Evolutionary conservation across 768 basidiomycete genomes (phyloP).

Genomic region (Lactarius vividus): DNA sequence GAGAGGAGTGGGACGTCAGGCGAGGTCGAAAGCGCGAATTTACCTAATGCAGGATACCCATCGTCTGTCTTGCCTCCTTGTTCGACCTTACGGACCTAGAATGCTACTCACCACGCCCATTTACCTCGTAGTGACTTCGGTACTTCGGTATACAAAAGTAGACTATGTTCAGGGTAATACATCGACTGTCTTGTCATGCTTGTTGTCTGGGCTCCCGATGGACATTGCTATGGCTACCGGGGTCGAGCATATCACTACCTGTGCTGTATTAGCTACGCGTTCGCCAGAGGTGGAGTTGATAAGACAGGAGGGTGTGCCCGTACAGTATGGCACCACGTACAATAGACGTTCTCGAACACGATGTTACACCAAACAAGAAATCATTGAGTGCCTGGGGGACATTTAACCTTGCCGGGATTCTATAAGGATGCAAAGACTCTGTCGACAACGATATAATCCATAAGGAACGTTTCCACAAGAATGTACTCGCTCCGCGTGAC

Average conservation of each 20-base stretch:
- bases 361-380: not conserved
- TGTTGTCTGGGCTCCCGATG: not conserved
- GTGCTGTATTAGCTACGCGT: not conserved
- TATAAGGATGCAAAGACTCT: not conserved
- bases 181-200: not conserved
- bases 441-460: not conserved
- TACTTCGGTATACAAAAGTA: not conserved
- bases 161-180: not conserved
- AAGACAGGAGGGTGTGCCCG: not conserved
- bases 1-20: constrained; percentile 24
- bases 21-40: constrained; percentile 5
- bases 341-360: not conserved
- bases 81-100: not conserved
- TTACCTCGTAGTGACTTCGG: not conserved
- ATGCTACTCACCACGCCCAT: not conserved
- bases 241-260: not conserved
- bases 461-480: not conserved
- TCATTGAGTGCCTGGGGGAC: not conserved
- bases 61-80: not conserved
- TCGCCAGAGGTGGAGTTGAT: not conserved
- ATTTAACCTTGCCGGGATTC: not conserved
- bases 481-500: not conserved
- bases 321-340: not conserved
- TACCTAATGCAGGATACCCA: constrained; percentile 2
- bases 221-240: not conserved